Evolutionary conservation across 1,284 basidiomycete genomes (phyloP).

Genomic region (Puccinia triticina): DNA sequence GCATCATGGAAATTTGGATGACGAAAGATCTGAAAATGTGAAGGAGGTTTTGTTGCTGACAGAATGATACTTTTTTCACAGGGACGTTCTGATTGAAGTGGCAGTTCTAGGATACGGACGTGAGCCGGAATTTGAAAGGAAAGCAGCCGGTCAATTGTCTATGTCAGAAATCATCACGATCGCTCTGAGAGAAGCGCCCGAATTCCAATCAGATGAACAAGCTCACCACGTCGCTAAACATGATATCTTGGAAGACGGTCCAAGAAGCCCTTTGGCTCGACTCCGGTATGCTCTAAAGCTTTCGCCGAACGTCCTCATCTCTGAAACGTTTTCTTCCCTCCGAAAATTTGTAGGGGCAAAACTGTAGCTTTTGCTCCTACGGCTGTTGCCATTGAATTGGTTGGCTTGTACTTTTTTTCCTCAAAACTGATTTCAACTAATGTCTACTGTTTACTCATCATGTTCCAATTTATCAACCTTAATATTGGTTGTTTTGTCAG

Average conservation of each 20-base stretch:
- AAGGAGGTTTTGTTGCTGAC: too few species aligned
- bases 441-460: too few species aligned
- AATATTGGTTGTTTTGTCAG: too few species aligned
- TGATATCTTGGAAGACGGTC: conserved; percentile 30
- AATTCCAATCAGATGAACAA: conserved; percentile 39
- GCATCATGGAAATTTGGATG: not conserved
- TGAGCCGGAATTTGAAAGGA: conserved; percentile 31
- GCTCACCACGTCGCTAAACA: conserved; percentile 8
- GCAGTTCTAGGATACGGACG: conserved; percentile 29
- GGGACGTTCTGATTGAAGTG: conserved; percentile 39
- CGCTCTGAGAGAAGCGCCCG: conserved; percentile 18
- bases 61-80: not conserved
- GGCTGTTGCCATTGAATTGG: not conserved
- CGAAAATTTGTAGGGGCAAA: not conserved
- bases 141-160: conserved; percentile 5
- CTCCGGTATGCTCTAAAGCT: not conserved
- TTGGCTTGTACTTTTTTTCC: too few species aligned
- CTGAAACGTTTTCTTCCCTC: not conserved
- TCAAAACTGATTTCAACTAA: too few species aligned
- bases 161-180: conserved; percentile 35
- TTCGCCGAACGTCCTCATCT: not conserved
- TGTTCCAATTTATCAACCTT: too few species aligned
- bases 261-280: not conserved
- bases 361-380: not conserved
- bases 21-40: not conserved